phyloP scores from a whole-genome alignment of 169 alveolate species.

The Plasmodium vivax region DNA sequence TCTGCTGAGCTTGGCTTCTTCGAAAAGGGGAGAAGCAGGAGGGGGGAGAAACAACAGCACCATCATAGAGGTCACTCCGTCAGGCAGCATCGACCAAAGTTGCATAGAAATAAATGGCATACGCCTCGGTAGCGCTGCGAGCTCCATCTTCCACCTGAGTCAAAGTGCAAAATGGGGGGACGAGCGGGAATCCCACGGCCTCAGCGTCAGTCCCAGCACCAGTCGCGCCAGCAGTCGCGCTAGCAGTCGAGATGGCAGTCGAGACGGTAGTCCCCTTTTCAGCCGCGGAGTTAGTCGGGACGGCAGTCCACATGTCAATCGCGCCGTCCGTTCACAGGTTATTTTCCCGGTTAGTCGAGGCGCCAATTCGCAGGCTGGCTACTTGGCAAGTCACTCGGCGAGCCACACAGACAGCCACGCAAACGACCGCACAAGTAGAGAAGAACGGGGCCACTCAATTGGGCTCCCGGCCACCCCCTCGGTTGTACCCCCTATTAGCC shows the following conservation, averaged over 20 bases:
- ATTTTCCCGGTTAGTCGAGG: neutral
- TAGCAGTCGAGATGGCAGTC: too few relatives aligned
- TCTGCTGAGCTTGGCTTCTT: neutral
- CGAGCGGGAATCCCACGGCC: neutral
- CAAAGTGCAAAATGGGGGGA: neutral
- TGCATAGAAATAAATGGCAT: slow-evolving; percentile 1
- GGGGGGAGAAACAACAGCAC: neutral
- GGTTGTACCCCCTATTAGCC: neutral
- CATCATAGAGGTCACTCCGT: neutral
- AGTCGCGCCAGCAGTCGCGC: neutral
- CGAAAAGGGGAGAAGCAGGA: neutral
- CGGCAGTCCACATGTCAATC: neutral
- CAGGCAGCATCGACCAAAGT: neutral
- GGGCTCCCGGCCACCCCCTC: neutral
- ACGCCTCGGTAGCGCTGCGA: neutral
- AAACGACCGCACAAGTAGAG: too few relatives aligned
- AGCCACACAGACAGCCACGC: too few relatives aligned
- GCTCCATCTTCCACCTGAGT: neutral
- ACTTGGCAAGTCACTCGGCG: neutral
- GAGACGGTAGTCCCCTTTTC: neutral
- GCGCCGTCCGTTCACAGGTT: neutral
- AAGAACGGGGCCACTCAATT: neutral
- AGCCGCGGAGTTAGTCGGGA: neutral
- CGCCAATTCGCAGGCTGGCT: neutral
- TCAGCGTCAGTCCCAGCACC: neutral